Evolutionary conservation across 2,329 filamentous ascomycete species (phyloP).

Genomic region (Camillea tinctor): DNA sequence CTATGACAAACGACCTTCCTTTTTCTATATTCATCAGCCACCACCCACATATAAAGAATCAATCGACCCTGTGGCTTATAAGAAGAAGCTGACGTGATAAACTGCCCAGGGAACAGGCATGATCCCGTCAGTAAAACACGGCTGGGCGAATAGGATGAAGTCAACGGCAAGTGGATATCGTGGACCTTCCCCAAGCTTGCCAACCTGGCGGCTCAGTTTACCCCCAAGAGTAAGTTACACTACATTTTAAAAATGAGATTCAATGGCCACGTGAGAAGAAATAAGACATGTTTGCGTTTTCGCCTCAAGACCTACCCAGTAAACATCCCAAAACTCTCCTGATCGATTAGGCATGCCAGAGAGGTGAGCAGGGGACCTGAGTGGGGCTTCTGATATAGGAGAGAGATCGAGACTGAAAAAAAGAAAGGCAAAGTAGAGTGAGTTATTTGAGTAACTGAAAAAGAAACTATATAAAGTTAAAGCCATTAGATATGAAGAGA

Average conservation of each 20-base stretch:
- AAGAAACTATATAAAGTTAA: too few species aligned
- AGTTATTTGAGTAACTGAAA: too few species aligned
- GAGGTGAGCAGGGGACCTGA: background rate
- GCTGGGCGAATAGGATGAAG: background rate
- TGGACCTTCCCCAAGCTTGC: background rate
- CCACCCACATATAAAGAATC: background rate
- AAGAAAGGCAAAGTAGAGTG: too few species aligned
- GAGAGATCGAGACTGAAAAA: too few species aligned
- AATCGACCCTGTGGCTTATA: background rate
- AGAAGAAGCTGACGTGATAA: background rate
- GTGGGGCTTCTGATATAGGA: background rate
- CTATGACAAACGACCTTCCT: background rate
- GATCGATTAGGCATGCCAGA: background rate
- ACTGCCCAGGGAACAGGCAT: background rate
- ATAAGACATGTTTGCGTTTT: background rate
- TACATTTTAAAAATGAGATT: background rate
- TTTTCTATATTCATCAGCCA: background rate
- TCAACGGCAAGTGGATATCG: background rate
- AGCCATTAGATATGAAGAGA: too few species aligned
- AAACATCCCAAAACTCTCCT: background rate
- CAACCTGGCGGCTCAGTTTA: background rate
- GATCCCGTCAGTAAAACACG: background rate
- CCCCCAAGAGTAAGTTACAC: background rate
- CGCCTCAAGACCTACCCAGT: background rate
- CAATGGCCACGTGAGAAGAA: background rate